These are phyloP conservation scores for Magnolia changhungtana DNA, from an alignment of 164 flowering plant genomes.

Conservation along the genomic window DNA sequence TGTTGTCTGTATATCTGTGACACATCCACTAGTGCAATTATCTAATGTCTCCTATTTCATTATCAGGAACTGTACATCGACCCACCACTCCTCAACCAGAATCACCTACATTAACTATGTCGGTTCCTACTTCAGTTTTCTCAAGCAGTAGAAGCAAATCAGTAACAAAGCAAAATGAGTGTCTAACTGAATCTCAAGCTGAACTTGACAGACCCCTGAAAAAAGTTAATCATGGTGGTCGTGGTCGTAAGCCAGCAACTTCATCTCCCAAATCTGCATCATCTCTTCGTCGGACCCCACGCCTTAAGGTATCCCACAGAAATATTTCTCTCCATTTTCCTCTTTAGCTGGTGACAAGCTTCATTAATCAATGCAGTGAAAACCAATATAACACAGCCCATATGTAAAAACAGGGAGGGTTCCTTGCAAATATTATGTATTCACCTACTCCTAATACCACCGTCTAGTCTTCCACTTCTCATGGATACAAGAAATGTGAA, in stretches of 20 bases:
- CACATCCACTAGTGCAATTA: background rate
- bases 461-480: too few relatives aligned
- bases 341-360: background rate
- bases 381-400: background rate
- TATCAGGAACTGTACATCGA: slow-evolving; percentile 37
- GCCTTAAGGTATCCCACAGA: slow-evolving; percentile 34
- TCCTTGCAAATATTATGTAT: background rate
- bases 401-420: background rate
- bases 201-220: slow-evolving; percentile 14
- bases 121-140: slow-evolving; percentile 60
- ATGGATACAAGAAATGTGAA: too few relatives aligned
- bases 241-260: slow-evolving; percentile 21
- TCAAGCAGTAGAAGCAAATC: slow-evolving; percentile 37
- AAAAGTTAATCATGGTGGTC: slow-evolving; percentile 26
- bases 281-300: slow-evolving; percentile 55
- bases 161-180: slow-evolving; percentile 19
- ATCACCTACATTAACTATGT: slow-evolving; percentile 34
- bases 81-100: slow-evolving; percentile 38
- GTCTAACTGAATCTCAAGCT: slow-evolving; percentile 10
- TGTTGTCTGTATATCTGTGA: background rate
- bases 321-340: background rate
- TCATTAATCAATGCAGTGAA: background rate
- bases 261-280: slow-evolving; percentile 48
- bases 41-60: background rate
- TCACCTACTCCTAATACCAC: background rate